A percentile compares a stretch with the other conserved stretches of the same genome.
These are phyloP conservation scores for Chlorella vulgaris DNA, from an alignment of 139 green algal genomes.

Conservation along the genomic window DNA sequence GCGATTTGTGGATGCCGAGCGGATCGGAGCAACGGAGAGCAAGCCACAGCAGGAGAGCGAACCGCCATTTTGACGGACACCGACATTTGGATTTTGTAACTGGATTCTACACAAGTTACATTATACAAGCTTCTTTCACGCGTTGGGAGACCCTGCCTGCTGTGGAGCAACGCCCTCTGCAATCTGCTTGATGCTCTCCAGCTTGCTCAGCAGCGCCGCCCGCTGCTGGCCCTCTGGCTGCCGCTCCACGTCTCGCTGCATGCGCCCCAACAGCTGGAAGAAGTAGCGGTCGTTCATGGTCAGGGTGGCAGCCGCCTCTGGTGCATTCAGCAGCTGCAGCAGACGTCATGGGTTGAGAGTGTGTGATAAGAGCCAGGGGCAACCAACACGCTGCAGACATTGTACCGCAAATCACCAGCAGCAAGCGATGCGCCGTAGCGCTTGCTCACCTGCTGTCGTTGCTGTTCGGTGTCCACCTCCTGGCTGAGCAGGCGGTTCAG, in stretches of 20 bases:
- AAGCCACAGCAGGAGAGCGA: too few species aligned
- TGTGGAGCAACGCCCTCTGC: not conserved
- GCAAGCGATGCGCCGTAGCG: not conserved
- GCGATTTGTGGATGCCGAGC: not conserved
- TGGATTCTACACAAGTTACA: too few species aligned
- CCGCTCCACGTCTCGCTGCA: slow-evolving; percentile 14
- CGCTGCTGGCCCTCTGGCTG: not conserved
- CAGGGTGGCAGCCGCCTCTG: slow-evolving; percentile 9
- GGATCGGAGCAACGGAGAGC: not conserved
- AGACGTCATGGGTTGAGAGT: too few species aligned
- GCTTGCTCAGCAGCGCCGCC: not conserved
- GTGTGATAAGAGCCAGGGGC: too few species aligned
- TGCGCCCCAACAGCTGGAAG: slow-evolving; percentile 56
- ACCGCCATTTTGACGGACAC: too few species aligned
- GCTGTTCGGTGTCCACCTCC: slow-evolving; percentile 5
- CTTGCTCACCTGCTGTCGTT: slow-evolving; percentile 19
- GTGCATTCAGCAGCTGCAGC: slow-evolving; percentile 20
- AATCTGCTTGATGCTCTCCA: not conserved
- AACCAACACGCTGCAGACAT: too few species aligned
- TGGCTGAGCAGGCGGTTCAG: slow-evolving; percentile 47
- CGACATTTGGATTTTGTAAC: too few species aligned
- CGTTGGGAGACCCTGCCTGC: not conserved
- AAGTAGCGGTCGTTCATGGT: slow-evolving; percentile 62
- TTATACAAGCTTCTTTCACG: too few species aligned
- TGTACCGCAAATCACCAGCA: too few species aligned